Evolutionary conservation across 1,284 basidiomycete genomes (phyloP).

Genomic region (Xanthoconium separans): DNA sequence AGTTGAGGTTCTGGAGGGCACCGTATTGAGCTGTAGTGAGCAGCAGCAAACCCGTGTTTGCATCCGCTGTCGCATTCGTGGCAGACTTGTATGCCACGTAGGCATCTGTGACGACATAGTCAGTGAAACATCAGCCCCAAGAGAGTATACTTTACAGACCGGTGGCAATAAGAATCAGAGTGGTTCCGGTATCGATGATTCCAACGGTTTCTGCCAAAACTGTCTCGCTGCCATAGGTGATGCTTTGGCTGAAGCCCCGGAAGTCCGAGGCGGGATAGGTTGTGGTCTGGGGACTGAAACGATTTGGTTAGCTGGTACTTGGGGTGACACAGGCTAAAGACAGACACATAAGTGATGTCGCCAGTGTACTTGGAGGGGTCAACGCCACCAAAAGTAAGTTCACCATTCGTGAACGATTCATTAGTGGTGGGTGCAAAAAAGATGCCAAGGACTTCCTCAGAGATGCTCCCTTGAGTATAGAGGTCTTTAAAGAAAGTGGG

Average conservation of each 20-base stretch:
- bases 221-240: conserved; percentile 48
- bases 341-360: conserved; percentile 44
- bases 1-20: conserved; percentile 41
- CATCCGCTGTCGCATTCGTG: conserved; percentile 52
- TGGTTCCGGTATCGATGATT: conserved; percentile 3
- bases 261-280: conserved; percentile 48
- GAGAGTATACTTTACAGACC: conserved; percentile 18
- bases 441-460: conserved; percentile 35
- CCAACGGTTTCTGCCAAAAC: conserved; percentile 49
- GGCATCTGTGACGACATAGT: conserved; percentile 39
- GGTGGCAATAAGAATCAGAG: conserved; percentile 38
- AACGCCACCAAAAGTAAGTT: conserved; percentile 49
- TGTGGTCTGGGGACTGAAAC: conserved; percentile 43
- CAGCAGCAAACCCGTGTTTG: conserved; percentile 39
- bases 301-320: background rate
- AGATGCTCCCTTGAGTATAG: conserved; percentile 31
- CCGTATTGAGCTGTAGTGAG: conserved; percentile 38
- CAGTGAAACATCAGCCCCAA: background rate
- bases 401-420: conserved; percentile 33
- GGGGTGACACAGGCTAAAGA: background rate
- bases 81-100: conserved; percentile 48
- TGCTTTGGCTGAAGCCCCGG: conserved; percentile 64
- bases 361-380: conserved; percentile 50
- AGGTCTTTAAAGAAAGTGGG: conserved; percentile 40
- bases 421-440: conserved; percentile 40